Evolutionary conservation across 306 rosid genomes (phyloP).

Genomic region (Dryas alaskensis): DNA sequence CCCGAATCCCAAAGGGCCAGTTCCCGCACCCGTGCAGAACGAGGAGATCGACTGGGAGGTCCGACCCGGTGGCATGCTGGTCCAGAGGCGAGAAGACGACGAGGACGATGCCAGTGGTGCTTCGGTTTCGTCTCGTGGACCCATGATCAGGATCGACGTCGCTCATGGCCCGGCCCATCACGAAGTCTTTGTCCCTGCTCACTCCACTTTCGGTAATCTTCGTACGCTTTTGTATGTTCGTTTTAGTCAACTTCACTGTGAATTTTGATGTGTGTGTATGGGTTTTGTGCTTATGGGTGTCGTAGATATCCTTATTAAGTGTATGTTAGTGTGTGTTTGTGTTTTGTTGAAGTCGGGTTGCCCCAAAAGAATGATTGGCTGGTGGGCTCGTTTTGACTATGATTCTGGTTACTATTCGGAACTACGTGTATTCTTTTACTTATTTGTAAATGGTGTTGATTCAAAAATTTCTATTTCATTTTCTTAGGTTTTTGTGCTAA

Average conservation of each 20-base stretch:
- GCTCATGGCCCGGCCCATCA: slow-evolving; percentile 31
- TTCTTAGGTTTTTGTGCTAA: too few species aligned
- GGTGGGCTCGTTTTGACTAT: too few species aligned
- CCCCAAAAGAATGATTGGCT: too few species aligned
- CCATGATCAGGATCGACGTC: slow-evolving; percentile 40
- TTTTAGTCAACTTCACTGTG: not conserved
- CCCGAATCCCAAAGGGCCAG: not conserved
- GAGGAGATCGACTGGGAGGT: slow-evolving; percentile 38
- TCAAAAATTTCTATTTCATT: too few species aligned
- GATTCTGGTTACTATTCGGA: not conserved
- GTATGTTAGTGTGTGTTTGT: too few species aligned
- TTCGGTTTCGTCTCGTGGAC: slow-evolving; percentile 21
- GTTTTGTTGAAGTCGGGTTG: too few species aligned
- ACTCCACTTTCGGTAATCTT: slow-evolving; percentile 49
- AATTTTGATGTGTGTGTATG: not conserved
- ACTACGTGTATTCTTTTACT: too few species aligned
- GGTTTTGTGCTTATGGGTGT: too few species aligned
- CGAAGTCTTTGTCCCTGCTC: slow-evolving; percentile 42
- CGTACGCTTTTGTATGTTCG: not conserved
- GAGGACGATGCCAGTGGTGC: slow-evolving; percentile 2
- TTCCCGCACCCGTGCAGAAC: not conserved
- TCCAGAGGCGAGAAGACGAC: slow-evolving; percentile 41
- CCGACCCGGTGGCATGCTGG: slow-evolving; percentile 48
- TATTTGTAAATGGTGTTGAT: too few species aligned
- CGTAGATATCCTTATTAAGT: too few species aligned